These are phyloP conservation scores for Yarrowia sp. DNA, from an alignment of 805 yeast genomes.

Conservation along the genomic window DNA sequence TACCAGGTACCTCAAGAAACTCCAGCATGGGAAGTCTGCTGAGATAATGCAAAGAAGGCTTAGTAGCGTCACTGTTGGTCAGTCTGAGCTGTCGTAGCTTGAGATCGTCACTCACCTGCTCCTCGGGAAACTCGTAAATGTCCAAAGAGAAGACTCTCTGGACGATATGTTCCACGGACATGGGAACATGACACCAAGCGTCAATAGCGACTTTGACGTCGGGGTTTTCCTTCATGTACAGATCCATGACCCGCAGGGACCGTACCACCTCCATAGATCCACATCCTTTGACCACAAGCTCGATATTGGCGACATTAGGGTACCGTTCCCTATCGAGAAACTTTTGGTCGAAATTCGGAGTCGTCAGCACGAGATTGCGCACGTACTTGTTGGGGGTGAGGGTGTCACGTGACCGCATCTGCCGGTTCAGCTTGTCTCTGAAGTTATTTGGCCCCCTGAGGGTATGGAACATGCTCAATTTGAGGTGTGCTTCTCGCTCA, in stretches of 20 bases:
- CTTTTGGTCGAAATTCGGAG: constrained; percentile 32
- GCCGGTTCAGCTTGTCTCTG: constrained; percentile 24
- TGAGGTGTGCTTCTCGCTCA: constrained; percentile 12
- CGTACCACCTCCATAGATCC: constrained; percentile 34
- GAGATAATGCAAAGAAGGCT: constrained; percentile 11
- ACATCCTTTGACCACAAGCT: constrained; percentile 30
- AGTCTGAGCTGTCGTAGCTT: constrained; percentile 8
- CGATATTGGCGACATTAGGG: constrained; percentile 15
- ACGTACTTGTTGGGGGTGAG: neutral
- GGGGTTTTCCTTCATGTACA: constrained; percentile 29
- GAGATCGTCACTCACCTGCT: neutral
- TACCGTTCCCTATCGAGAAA: constrained; percentile 22
- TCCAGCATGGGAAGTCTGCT: neutral
- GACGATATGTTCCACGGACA: constrained; percentile 25
- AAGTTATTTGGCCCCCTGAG: constrained; percentile 20
- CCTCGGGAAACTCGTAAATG: constrained; percentile 34
- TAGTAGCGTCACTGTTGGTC: constrained; percentile 21
- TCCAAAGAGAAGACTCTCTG: constrained; percentile 30
- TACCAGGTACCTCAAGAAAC: constrained; percentile 32
- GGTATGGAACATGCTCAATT: constrained; percentile 11
- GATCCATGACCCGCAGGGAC: constrained; percentile 9
- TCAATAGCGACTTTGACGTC: constrained; percentile 21
- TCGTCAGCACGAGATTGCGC: constrained; percentile 5
- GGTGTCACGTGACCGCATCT: constrained; percentile 26
- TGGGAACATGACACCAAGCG: constrained; percentile 32